Evolutionary conservation across 192 early-diverging fungal genomes (phyloP).

Genomic region (Linnemannia elongata): DNA sequence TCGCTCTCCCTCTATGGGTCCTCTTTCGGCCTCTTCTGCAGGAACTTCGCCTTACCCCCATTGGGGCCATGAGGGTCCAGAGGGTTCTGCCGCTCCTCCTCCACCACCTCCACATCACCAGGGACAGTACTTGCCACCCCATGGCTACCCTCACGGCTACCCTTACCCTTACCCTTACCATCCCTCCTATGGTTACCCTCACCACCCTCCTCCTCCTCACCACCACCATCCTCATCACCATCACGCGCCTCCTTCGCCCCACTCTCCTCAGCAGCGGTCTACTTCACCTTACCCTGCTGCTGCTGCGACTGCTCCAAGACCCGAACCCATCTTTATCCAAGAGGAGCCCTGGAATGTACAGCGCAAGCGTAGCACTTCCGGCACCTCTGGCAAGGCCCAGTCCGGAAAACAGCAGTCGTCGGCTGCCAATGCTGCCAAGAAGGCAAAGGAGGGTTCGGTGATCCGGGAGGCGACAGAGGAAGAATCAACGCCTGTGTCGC

Average conservation of each 20-base stretch:
- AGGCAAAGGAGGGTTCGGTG: conserved; percentile 9
- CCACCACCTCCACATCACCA: conserved; percentile 31
- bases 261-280: conserved; percentile 8
- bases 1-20: conserved; percentile 37
- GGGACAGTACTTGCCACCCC: conserved; percentile 34
- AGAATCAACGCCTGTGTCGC: conserved; percentile 20
- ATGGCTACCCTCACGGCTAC: conserved; percentile 42
- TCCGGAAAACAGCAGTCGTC: neutral
- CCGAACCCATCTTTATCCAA: conserved; percentile 56
- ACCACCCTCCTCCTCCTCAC: conserved; percentile 34
- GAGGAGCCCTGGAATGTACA: conserved; percentile 54
- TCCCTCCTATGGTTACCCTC: conserved; percentile 50
- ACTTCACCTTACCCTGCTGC: conserved; percentile 7
- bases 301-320: neutral
- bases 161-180: conserved; percentile 52
- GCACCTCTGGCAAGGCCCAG: conserved; percentile 4
- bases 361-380: conserved; percentile 35
- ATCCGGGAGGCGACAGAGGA: neutral
- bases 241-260: conserved; percentile 10
- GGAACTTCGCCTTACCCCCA: conserved; percentile 27
- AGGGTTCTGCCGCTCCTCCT: conserved; percentile 4
- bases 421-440: conserved; percentile 6
- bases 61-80: conserved; percentile 37
- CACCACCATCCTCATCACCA: conserved; percentile 31
- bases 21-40: conserved; percentile 11